Percentiles rank a stretch among this genome's conserved stretches.
These are phyloP conservation scores for Leccinum subrobustum DNA, from an alignment of 1,284 basidiomycete species.

Conservation along the genomic window DNA sequence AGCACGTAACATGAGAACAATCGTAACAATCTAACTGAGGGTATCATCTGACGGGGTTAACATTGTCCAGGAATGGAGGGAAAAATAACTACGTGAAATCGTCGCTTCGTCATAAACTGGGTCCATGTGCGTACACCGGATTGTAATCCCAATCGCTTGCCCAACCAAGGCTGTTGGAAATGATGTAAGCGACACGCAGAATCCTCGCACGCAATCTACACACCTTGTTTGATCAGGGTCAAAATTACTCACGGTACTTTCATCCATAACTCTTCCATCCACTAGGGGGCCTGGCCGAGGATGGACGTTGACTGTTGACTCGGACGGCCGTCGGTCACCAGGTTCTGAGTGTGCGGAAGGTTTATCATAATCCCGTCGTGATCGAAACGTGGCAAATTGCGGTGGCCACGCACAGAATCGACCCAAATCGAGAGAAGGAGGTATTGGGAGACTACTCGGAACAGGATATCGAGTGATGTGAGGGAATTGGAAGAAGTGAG, in stretches of 20 bases:
- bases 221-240: constrained; percentile 14
- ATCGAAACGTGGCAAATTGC: constrained; percentile 5
- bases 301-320: constrained; percentile 8
- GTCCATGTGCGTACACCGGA: constrained; percentile 6
- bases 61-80: constrained; percentile 11
- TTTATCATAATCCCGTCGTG: constrained; percentile 16
- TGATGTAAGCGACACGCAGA: constrained; percentile 6
- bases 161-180: constrained; percentile 17
- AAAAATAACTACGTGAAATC: constrained; percentile 2
- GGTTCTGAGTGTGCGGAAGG: constrained; percentile 3
- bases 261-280: constrained; percentile 7
- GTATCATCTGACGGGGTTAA: constrained; percentile 6
- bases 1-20: background rate
- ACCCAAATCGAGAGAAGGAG: constrained; percentile 4
- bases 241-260: background rate
- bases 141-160: constrained; percentile 25
- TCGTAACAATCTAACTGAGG: constrained; percentile 1
- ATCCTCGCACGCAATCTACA: background rate
- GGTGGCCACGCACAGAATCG: constrained; percentile 4
- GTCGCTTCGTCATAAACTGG: constrained; percentile 1
- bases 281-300: constrained; percentile 16
- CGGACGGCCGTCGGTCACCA: constrained; percentile 7
- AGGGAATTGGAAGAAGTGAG: constrained; percentile 30
- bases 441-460: constrained; percentile 22
- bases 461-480: constrained; percentile 31